Evolutionary conservation across 257 asterid species (phyloP), one percentile per base, ranked within the genome.

Genomic region (Mentha longifolia): DNA sequence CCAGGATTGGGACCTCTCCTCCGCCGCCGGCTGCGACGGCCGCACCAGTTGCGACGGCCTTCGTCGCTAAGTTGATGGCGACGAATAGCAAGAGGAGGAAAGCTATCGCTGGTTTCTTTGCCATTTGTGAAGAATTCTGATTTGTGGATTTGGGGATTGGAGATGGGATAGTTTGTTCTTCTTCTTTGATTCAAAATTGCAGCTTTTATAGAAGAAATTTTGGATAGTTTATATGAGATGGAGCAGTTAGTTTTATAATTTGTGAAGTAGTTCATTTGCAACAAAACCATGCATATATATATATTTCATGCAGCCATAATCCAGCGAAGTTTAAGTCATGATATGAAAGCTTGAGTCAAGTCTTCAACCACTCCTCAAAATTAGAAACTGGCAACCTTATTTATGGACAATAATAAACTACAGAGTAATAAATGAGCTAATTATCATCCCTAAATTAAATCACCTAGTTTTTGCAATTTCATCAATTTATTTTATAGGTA

Each of bases 121-220:
- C 7, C 94, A 87, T 88, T 76, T 66, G 9, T 78, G 62, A 46
- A 37, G 67, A n/a, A n/a, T n/a, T n/a, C n/a, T n/a, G n/a, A n/a
- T n/a, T n/a, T n/a, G n/a, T n/a, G n/a, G n/a, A n/a, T n/a, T n/a
- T n/a, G n/a, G n/a, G n/a, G n/a, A n/a, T n/a, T n/a, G n/a, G n/a
- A n/a, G n/a, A n/a, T n/a, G n/a, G n/a, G n/a, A n/a, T n/a, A n/a
- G n/a, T n/a, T n/a, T n/a, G n/a, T n/a, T n/a, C n/a, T n/a, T n/a
- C n/a, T n/a, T n/a, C n/a, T n/a, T n/a, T n/a, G n/a, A n/a, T 45
- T 22, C 57, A 3, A 46, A 47, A n/a, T 47, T 15, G 59, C 11
- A n/a, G 9, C 4, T 65, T 65, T 28, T 65, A 65, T 65, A 65
- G 43, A 49, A 4, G 41, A 11, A 11, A 15, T 1, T 7, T 17